Evolutionary conservation across 208 protist genomes (phyloP).

Genomic region (Leishmania tarentolae): DNA sequence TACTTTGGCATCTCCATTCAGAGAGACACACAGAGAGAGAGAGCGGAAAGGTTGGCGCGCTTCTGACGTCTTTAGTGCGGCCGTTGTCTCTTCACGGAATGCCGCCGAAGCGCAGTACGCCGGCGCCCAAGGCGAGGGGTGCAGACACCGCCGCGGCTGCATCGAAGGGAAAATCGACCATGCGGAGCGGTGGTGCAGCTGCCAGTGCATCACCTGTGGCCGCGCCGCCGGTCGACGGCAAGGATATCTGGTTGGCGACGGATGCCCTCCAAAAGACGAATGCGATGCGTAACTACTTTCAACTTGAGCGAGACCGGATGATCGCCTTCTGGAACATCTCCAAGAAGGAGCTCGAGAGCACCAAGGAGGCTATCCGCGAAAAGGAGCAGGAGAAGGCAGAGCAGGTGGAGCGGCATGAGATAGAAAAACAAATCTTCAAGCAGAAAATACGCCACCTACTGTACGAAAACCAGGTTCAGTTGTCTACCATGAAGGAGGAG

Average conservation of each 20-base stretch:
- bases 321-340: constrained; percentile 96
- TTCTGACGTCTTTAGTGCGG: not conserved
- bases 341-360: constrained; percentile 92
- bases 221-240: constrained; percentile 51
- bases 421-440: constrained; percentile 97
- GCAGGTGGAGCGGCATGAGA: constrained; percentile 92
- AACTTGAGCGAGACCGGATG: constrained; percentile 97
- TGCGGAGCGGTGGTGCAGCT: constrained; percentile 9
- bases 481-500: constrained; percentile 89
- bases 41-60: not conserved
- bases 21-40: not conserved
- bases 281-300: constrained; percentile 97
- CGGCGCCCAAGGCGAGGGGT: constrained; percentile 20
- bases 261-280: constrained; percentile 93
- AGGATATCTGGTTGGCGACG: constrained; percentile 86
- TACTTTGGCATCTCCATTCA: not conserved
- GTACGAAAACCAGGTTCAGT: constrained; percentile 95
- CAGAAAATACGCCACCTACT: constrained; percentile 97
- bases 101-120: constrained; percentile 41
- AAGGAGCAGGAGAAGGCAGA: constrained; percentile 95
- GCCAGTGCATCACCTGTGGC: constrained; percentile 18
- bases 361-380: constrained; percentile 78
- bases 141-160: constrained; percentile 4
- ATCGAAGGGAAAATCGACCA: constrained; percentile 4
- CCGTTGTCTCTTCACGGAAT: constrained; percentile 20